Evolutionary conservation across 768 basidiomycete genomes (phyloP).

Genomic region (Pleurotus pulmonarius): DNA sequence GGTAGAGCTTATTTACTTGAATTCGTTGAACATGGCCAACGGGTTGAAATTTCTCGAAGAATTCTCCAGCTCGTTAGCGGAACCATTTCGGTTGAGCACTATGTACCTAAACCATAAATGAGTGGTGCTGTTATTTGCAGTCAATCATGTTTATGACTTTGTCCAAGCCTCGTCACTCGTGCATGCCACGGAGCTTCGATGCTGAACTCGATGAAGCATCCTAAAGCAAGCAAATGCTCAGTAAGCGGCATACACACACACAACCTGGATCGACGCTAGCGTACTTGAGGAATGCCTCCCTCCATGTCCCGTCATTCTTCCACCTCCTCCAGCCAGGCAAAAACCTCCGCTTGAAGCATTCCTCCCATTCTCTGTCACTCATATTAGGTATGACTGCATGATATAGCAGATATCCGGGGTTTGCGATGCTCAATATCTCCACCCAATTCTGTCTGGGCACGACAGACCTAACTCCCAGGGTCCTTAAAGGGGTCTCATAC

Average conservation of each 20-base stretch:
- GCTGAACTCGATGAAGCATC: constrained; percentile 61
- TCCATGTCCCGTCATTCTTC: constrained; percentile 65
- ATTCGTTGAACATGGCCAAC: constrained; percentile 62
- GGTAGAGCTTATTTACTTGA: constrained; percentile 55
- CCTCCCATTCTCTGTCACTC: constrained; percentile 66
- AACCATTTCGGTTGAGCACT: constrained; percentile 70
- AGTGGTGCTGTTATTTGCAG: background rate
- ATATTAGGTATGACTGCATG: constrained; percentile 69
- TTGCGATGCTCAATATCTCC: constrained; percentile 64
- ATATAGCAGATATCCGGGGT: constrained; percentile 60
- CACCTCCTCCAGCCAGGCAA: constrained; percentile 73
- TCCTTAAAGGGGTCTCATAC: constrained; percentile 50
- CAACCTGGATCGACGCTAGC: constrained; percentile 17
- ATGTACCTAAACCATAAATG: constrained; percentile 50
- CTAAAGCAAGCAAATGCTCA: constrained; percentile 29
- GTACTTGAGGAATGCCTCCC: constrained; percentile 62
- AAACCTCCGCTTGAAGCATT: constrained; percentile 68
- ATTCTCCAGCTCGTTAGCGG: constrained; percentile 66
- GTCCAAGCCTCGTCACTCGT: constrained; percentile 83
- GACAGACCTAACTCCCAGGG: constrained; percentile 57
- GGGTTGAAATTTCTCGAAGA: constrained; percentile 71
- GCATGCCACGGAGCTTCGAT: constrained; percentile 65
- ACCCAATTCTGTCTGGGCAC: constrained; percentile 82
- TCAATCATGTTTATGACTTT: constrained; percentile 42
- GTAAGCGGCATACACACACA: background rate